Evolutionary conservation across 2,329 filamentous ascomycete species (phyloP), one percentile per base, ranked within the genome.

Genomic region (Aspergillus neotritici): DNA sequence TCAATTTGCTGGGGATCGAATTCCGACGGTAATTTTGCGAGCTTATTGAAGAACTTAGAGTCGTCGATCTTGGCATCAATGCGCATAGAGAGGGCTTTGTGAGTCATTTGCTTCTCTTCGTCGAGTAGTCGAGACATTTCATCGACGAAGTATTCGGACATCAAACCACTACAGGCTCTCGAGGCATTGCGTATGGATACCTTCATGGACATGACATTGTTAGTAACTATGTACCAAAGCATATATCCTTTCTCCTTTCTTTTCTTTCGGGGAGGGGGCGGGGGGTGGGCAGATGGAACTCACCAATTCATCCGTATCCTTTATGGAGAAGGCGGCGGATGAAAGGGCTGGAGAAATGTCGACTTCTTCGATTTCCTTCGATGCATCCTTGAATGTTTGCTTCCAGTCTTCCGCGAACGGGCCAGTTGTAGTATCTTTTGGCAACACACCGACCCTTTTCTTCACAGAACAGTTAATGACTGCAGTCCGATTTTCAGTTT

Each of bases 331-430:
- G 40, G 88, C 89, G 33, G 84, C 80, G 7, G 81, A 78, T 7
- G 93, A 97, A 28, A 98, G 75, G 10, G 89, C 90, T 13, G 79
- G 69, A 3, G 86, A 80, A 51, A 96, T 83, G 60, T 98, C 94
- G 33, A 94, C 84, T 66, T 94, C 84, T 64, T 96, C 87, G 11
- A 88, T 71, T 49, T 94, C 90, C 63, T 93, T 90, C 64, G 84
- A 85, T 49, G 87, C 81, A 15, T 86, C 84, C 44, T 76, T 74
- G 56, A 87, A 91, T 4, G 82, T 69, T 55, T 87, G 87, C 70
- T 93, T 94, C 93, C 93, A 98, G 67, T 98, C 93, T 42, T 95
- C 89, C 59, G 91, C 83, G 58, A 98, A 97, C 1, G 89, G 89
- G 2, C 93, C 93, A 40, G 78, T 80, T 2, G 90, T 85, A 16